phyloP scores from a whole-genome alignment of 768 basidiomycete species.

The Suillus subluteus region DNA sequence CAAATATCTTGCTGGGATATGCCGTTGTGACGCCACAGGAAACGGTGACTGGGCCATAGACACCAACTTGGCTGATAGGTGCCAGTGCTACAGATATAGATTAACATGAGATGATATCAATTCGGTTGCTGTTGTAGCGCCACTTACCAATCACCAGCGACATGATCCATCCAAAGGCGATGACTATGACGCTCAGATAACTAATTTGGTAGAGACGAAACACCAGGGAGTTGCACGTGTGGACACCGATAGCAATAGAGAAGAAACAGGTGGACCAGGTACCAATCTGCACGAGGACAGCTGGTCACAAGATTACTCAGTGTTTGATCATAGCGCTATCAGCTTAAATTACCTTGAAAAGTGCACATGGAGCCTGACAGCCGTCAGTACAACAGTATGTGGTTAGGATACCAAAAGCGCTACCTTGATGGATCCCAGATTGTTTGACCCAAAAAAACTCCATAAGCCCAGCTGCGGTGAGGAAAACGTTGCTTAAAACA shows the following conservation, averaged over 20 bases:
- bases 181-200: conserved; percentile 46
- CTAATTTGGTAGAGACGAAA: conserved; percentile 55
- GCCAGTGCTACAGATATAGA: conserved; percentile 35
- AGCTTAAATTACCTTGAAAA: conserved; percentile 54
- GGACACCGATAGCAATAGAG: conserved; percentile 63
- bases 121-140: background rate
- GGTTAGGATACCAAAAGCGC: conserved; percentile 14
- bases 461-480: conserved; percentile 55
- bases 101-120: conserved; percentile 6
- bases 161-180: conserved; percentile 57
- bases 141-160: conserved; percentile 55
- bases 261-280: conserved; percentile 67
- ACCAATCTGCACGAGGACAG: conserved; percentile 61
- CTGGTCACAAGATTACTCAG: conserved; percentile 35
- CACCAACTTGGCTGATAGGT: conserved; percentile 39
- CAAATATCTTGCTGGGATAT: conserved; percentile 47
- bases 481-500: conserved; percentile 60
- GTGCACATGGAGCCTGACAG: conserved; percentile 51
- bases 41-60: conserved; percentile 57
- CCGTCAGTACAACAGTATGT: background rate
- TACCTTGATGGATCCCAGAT: conserved; percentile 53
- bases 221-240: conserved; percentile 70
- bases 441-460: conserved; percentile 51
- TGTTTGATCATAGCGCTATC: conserved; percentile 3
- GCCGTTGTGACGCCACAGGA: conserved; percentile 53